Conservation (phyloP, 139 green algal genomes). For the Coelastrella sp. region DNA sequence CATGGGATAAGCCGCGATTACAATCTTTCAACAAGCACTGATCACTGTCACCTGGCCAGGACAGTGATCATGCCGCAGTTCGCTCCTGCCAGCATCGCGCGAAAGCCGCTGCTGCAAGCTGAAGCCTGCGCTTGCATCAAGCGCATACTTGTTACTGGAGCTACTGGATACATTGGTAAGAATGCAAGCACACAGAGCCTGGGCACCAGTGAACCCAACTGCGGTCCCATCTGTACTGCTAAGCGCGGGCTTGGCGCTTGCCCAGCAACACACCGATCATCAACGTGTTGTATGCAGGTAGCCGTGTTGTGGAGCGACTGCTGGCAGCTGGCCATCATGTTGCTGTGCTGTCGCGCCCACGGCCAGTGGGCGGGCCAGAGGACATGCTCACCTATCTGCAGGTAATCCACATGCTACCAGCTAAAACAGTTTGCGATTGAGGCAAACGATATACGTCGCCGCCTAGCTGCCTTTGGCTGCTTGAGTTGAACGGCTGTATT, state of each 20-base stretch:
- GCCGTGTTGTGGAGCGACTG: slow-evolving; percentile 34
- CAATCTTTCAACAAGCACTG: neutral
- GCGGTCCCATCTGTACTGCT: neutral
- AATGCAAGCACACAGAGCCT: neutral
- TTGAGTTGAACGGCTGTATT: neutral
- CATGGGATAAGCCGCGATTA: neutral
- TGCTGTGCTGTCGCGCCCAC: slow-evolving; percentile 8
- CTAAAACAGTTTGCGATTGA: neutral
- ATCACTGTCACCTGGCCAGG: neutral
- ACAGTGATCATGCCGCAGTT: neutral
- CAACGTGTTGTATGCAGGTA: slow-evolving; percentile 7
- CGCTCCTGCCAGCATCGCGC: slow-evolving; percentile 15
- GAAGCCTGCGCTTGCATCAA: neutral
- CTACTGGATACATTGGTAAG: slow-evolving; percentile 42
- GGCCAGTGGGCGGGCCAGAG: slow-evolving; percentile 7
- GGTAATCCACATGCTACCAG: neutral
- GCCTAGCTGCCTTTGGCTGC: too few species aligned
- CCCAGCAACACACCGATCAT: neutral
- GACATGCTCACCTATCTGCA: slow-evolving; percentile 35
- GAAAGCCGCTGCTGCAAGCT: slow-evolving; percentile 23
- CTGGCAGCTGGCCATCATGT: slow-evolving; percentile 30
- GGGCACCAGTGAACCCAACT: neutral
- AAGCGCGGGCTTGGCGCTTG: too few species aligned
- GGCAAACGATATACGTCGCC: too few species aligned
- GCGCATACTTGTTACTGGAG: slow-evolving; percentile 20